Evolutionary conservation across 164 flowering plant genomes (phyloP).

Genomic region (Magnolia sinica): DNA sequence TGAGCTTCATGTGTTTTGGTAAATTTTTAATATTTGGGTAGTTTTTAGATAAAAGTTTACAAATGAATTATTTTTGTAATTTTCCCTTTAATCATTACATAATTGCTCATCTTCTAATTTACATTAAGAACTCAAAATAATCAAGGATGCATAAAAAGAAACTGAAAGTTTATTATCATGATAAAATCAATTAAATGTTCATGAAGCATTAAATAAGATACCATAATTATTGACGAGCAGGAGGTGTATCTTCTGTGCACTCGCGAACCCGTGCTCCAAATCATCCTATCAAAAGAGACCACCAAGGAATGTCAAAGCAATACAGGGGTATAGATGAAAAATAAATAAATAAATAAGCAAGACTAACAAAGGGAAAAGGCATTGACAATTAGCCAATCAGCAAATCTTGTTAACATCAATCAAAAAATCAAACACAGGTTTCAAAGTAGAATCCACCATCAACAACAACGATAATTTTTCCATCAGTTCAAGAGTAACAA

Average conservation of each 20-base stretch:
- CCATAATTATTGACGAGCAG: conserved; percentile 62
- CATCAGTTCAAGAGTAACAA: too few species aligned
- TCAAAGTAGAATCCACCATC: not conserved
- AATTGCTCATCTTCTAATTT: not conserved
- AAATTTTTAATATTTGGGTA: too few species aligned
- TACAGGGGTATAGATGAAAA: too few species aligned
- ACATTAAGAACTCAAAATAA: not conserved
- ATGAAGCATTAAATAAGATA: conserved; percentile 15
- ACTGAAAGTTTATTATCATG: not conserved
- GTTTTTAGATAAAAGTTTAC: too few species aligned
- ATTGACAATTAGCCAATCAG: not conserved
- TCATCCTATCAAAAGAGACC: conserved; percentile 44
- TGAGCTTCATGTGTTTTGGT: too few species aligned
- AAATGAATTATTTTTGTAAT: too few species aligned
- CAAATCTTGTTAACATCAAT: not conserved
- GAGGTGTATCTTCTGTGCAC: conserved; percentile 74
- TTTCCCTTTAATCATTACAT: too few species aligned
- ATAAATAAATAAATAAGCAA: not conserved
- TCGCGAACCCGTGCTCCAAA: conserved; percentile 75
- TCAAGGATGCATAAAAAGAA: not conserved
- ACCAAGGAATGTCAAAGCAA: not conserved
- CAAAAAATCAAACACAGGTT: not conserved
- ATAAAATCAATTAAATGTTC: not conserved
- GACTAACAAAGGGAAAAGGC: too few species aligned
- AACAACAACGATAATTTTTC: too few species aligned